phyloP scores from a whole-genome alignment of 139 green algal species.

The Trebouxia sp. region DNA sequence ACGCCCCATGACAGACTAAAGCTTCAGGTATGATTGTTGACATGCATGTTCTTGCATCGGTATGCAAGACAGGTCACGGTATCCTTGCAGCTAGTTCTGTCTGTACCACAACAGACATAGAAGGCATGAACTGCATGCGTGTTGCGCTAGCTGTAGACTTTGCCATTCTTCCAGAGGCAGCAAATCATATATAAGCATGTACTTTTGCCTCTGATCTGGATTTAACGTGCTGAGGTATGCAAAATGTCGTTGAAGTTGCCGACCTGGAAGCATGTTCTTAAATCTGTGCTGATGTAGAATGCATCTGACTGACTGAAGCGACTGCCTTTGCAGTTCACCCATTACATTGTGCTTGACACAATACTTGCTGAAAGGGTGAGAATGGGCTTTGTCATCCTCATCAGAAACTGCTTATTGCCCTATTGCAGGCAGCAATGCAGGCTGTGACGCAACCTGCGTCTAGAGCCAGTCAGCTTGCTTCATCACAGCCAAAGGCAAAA shows the following conservation, averaged over 20 bases:
- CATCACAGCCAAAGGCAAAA: background rate
- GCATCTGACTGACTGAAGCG: too few species aligned
- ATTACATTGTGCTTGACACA: background rate
- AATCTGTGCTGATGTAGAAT: too few species aligned
- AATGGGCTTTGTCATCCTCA: background rate
- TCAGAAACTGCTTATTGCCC: background rate
- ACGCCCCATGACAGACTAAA: background rate
- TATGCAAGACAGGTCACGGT: background rate
- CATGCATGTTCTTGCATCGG: too few species aligned
- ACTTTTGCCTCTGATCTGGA: too few species aligned
- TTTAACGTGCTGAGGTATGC: too few species aligned
- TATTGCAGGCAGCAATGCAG: constrained; percentile 1
- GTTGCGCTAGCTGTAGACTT: background rate
- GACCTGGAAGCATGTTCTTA: too few species aligned
- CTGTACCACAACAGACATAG: background rate
- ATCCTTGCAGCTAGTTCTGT: background rate
- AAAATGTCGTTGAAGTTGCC: too few species aligned
- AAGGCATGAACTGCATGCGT: background rate
- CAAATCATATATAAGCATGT: background rate
- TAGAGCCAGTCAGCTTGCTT: background rate
- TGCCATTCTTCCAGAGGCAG: too few species aligned
- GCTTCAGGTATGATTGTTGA: constrained; percentile 12
- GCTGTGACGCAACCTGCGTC: background rate
- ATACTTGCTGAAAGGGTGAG: too few species aligned
- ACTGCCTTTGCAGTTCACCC: too few species aligned